These are phyloP conservation scores for Penicillium sp. DNA, from an alignment of 2,329 filamentous ascomycete genomes.

Conservation along the genomic window DNA sequence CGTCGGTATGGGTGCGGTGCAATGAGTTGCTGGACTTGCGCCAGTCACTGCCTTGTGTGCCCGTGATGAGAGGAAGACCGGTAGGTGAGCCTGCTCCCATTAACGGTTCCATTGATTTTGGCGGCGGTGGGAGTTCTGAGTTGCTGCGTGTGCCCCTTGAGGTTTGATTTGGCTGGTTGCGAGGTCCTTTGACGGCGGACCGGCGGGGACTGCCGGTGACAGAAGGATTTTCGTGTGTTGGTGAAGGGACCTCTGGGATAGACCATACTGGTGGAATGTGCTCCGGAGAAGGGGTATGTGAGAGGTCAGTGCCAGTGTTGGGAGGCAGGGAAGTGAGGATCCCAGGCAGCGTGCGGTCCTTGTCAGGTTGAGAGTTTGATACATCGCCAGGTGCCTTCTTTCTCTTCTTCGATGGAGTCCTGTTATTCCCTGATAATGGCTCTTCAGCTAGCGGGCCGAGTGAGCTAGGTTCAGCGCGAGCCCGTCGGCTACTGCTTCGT, in stretches of 20 bases:
- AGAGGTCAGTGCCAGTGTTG: constrained; percentile 14
- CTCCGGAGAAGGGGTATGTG: constrained; percentile 30
- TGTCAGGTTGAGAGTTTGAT: constrained; percentile 11
- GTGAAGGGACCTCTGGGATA: constrained; percentile 19
- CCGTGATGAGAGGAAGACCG: constrained; percentile 18
- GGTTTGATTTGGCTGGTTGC: constrained; percentile 23
- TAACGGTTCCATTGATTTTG: constrained; percentile 13
- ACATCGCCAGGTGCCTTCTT: constrained; percentile 18
- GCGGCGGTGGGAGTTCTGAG: constrained; percentile 8
- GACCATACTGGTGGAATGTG: constrained; percentile 25
- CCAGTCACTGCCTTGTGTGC: constrained; percentile 22
- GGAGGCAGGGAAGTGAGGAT: constrained; percentile 25
- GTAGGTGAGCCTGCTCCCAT: constrained; percentile 7
- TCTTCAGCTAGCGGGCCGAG: constrained; percentile 21
- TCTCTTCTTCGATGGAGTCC: constrained; percentile 24
- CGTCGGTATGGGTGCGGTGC: constrained; percentile 23
- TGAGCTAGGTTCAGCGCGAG: constrained; percentile 13
- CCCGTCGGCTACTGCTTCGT: constrained; percentile 17
- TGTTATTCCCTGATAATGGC: constrained; percentile 12
- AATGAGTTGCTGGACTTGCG: constrained; percentile 27
- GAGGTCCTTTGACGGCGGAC: constrained; percentile 31
- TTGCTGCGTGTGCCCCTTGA: constrained; percentile 18
- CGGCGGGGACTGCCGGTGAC: constrained; percentile 29
- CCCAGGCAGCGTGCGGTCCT: constrained; percentile 21
- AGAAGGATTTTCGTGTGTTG: constrained; percentile 22